Evolutionary conservation across 371 early-diverging fungal genomes (phyloP).

Genomic region (Rhizopus stolonifer): DNA sequence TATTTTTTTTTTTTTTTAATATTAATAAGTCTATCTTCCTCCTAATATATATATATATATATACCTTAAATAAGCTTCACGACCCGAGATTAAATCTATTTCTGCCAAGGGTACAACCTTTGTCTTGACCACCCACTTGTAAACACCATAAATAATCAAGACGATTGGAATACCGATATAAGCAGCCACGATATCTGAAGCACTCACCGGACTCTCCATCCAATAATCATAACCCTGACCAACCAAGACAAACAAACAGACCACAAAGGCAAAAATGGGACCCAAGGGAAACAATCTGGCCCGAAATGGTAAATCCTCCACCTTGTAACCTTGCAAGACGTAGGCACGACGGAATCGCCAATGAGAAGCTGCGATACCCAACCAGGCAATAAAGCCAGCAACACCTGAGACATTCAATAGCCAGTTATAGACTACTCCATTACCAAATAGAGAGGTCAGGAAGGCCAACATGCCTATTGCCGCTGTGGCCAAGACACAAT

Average conservation of each 20-base stretch:
- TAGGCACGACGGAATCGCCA: constrained; percentile 79
- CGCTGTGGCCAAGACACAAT: constrained; percentile 42
- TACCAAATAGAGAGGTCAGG: constrained; percentile 41
- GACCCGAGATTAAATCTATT: constrained; percentile 54
- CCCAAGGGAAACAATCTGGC: constrained; percentile 70
- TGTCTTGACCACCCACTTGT: constrained; percentile 51
- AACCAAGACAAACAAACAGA: constrained; percentile 54
- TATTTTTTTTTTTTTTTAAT: constrained; percentile 22
- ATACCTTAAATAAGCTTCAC: not conserved
- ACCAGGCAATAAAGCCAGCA: constrained; percentile 79
- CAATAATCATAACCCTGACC: constrained; percentile 59
- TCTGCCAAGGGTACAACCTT: constrained; percentile 53
- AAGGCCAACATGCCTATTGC: constrained; percentile 49
- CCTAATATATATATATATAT: not conserved
- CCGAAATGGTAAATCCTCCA: constrained; percentile 67
- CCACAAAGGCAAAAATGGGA: constrained; percentile 56
- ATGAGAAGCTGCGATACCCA: constrained; percentile 68
- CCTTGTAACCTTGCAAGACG: constrained; percentile 60
- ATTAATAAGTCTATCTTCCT: not conserved
- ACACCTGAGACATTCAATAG: constrained; percentile 65
- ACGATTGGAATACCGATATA: constrained; percentile 36
- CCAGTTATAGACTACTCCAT: constrained; percentile 39
- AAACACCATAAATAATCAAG: constrained; percentile 36
- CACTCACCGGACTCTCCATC: constrained; percentile 13
- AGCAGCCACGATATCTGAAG: constrained; percentile 26